A percentile compares a stretch with the other conserved stretches of the same genome.
Evolutionary conservation across 78 protist species (phyloP).

Genomic region (Dictyostelium brefeldianum): DNA sequence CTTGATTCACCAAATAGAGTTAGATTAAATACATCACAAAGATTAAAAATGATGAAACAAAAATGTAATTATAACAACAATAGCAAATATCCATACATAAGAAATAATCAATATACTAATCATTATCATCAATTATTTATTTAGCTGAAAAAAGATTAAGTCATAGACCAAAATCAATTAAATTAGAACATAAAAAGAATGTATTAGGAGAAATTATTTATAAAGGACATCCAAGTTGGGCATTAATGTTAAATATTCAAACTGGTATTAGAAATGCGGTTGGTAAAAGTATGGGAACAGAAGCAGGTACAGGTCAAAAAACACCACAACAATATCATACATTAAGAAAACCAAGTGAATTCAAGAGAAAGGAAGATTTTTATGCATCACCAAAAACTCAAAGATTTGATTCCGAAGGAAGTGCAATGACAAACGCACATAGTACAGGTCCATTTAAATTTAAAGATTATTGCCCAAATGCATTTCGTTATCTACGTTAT

Average conservation of each 20-base stretch:
- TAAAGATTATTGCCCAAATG: constrained; percentile 87
- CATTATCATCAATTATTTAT: background rate
- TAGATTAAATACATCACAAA: constrained; percentile 41
- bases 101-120: background rate
- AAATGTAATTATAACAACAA: constrained; percentile 5
- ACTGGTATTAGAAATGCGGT: constrained; percentile 83
- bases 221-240: constrained; percentile 85
- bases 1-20: constrained; percentile 42
- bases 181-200: constrained; percentile 72
- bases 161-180: constrained; percentile 66
- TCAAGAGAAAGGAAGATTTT: constrained; percentile 38
- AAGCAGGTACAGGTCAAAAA: background rate
- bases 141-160: constrained; percentile 57
- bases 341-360: constrained; percentile 38
- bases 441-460: constrained; percentile 84
- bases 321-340: constrained; percentile 63
- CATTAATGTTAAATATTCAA: constrained; percentile 76
- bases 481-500: constrained; percentile 77
- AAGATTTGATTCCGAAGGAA: constrained; percentile 55
- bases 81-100: background rate
- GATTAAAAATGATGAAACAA: constrained; percentile 33
- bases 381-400: constrained; percentile 62
- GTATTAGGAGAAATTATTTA: constrained; percentile 70
- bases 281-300: constrained; percentile 53
- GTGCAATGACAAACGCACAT: constrained; percentile 72